Evolutionary conservation across 2,329 filamentous ascomycete genomes (phyloP).

Genomic region (Xylariaceae sp.): DNA sequence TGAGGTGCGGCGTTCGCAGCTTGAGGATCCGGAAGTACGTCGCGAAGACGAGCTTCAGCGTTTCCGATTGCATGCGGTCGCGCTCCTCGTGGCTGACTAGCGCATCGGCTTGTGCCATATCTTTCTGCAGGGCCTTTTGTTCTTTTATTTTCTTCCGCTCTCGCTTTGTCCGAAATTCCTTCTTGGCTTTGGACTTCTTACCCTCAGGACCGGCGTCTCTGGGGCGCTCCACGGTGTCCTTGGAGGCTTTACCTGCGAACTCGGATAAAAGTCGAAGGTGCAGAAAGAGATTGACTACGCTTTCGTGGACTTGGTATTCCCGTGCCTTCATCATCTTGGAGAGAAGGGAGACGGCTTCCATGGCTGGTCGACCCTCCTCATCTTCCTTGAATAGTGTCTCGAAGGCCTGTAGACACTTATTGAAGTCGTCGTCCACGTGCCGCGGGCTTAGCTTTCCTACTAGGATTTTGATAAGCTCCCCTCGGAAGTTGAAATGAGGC

Average conservation of each 20-base stretch:
- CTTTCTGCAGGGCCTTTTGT: slow-evolving; percentile 84
- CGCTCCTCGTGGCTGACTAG: slow-evolving; percentile 89
- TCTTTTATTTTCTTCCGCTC: slow-evolving; percentile 83
- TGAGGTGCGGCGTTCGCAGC: slow-evolving; percentile 75
- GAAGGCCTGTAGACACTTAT: slow-evolving; percentile 76
- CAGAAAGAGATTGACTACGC: slow-evolving; percentile 86
- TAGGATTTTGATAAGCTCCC: slow-evolving; percentile 83
- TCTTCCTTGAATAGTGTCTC: slow-evolving; percentile 84
- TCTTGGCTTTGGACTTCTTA: slow-evolving; percentile 73
- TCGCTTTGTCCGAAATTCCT: slow-evolving; percentile 86
- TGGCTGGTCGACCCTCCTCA: slow-evolving; percentile 83
- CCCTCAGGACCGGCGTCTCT: slow-evolving; percentile 38
- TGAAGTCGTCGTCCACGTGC: slow-evolving; percentile 72
- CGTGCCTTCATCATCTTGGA: slow-evolving; percentile 94
- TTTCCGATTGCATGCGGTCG: slow-evolving; percentile 93
- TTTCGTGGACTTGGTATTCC: slow-evolving; percentile 82
- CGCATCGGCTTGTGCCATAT: slow-evolving; percentile 91
- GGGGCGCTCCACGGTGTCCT: slow-evolving; percentile 73
- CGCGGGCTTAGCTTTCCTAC: slow-evolving; percentile 79
- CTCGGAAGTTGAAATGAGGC: slow-evolving; percentile 96
- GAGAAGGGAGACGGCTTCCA: slow-evolving; percentile 83
- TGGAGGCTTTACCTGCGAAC: slow-evolving; percentile 82
- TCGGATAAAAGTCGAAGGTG: slow-evolving; percentile 86
- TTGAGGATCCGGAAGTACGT: slow-evolving; percentile 96
- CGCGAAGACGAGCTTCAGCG: slow-evolving; percentile 91